These are phyloP conservation scores for Colletotrichum viniferum DNA, from an alignment of 2,329 filamentous ascomycete species.

Conservation along the genomic window DNA sequence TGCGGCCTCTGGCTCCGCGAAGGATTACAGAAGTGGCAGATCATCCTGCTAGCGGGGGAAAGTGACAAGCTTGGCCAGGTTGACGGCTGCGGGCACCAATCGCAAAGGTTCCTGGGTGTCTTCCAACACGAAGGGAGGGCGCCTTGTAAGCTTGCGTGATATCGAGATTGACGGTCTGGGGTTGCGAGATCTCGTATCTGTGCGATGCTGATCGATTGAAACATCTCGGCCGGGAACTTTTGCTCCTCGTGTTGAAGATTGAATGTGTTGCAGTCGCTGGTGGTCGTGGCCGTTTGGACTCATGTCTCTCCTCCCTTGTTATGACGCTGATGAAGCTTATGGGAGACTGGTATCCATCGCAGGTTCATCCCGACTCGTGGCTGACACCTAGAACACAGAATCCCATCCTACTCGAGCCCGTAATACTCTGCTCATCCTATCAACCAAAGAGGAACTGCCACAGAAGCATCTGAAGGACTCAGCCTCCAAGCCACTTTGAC, in stretches of 20 bases:
- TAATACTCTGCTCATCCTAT: neutral
- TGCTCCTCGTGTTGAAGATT: neutral
- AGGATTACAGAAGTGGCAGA: neutral
- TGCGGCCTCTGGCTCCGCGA: neutral
- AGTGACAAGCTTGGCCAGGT: neutral
- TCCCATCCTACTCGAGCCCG: neutral
- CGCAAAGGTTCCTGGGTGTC: neutral
- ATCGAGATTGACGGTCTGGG: neutral
- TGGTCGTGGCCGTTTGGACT: neutral
- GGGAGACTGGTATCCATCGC: neutral
- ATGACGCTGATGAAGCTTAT: neutral
- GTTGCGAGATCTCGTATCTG: neutral
- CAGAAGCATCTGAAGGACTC: neutral
- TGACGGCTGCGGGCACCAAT: constrained; percentile 11
- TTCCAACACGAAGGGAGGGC: neutral
- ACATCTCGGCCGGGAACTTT: neutral
- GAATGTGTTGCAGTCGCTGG: neutral
- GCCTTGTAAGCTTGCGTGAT: neutral
- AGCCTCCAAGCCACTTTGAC: neutral
- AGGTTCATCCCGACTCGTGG: neutral
- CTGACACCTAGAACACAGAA: neutral
- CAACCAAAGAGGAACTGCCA: neutral
- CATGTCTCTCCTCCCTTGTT: neutral
- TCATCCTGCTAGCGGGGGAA: neutral
- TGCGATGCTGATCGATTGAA: neutral